Conservation (phyloP, 2,329 filamentous ascomycete species). For the Neospermospora avenae region DNA sequence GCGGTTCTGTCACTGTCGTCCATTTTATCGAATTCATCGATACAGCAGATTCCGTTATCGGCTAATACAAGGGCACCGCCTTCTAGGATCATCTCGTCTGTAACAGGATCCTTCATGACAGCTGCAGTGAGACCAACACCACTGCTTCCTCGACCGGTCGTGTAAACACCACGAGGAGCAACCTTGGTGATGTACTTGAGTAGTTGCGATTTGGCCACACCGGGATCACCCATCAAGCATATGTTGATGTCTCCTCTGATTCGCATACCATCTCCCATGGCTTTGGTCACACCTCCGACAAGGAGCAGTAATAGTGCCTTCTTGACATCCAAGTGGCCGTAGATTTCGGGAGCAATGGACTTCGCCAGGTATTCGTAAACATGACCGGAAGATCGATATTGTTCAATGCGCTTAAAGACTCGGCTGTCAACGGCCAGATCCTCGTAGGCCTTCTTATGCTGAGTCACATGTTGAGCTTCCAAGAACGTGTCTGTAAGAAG, state of each 20-base stretch:
- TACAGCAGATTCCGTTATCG: conserved; percentile 80
- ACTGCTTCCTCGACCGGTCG: conserved; percentile 76
- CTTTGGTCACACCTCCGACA: conserved; percentile 93
- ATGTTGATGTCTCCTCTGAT: conserved; percentile 99
- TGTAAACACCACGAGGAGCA: conserved; percentile 82
- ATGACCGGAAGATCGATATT: conserved; percentile 79
- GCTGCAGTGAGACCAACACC: conserved; percentile 80
- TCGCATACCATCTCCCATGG: conserved; percentile 97
- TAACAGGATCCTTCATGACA: conserved; percentile 77
- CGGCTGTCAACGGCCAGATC: conserved; percentile 80
- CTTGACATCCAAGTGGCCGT: conserved; percentile 93
- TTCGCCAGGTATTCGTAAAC: conserved; percentile 94
- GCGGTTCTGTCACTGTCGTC: conserved; percentile 74
- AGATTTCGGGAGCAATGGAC: conserved; percentile 97
- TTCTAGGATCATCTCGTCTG: conserved; percentile 75
- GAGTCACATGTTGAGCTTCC: conserved; percentile 87
- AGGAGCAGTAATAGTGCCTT: conserved; percentile 94
- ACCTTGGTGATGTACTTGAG: conserved; percentile 99
- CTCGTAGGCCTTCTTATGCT: conserved; percentile 98
- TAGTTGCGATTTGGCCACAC: conserved; percentile 98
- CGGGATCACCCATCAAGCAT: conserved; percentile 97
- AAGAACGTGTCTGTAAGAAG: conserved; percentile 97
- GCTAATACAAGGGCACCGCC: conserved; percentile 76
- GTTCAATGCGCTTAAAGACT: conserved; percentile 79
- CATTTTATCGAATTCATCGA: conserved; percentile 87